phyloP scores from a whole-genome alignment of 2,329 filamentous ascomycete species.

The Aspergillus oerlinghausenensis region DNA sequence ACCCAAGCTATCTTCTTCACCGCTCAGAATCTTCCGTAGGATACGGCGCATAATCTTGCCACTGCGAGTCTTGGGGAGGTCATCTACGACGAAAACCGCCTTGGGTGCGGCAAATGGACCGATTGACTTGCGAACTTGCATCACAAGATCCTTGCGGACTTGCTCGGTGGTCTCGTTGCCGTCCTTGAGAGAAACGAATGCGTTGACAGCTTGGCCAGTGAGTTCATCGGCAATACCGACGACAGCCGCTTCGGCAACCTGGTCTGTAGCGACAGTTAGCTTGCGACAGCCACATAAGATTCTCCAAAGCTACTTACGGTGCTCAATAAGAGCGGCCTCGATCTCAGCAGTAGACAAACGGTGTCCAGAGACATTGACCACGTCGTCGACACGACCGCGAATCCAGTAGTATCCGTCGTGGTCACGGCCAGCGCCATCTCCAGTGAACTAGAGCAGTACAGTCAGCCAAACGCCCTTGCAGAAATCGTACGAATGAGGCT shows the following conservation, averaged over 20 bases:
- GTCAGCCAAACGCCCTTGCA: not conserved
- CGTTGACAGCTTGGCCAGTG: conserved; percentile 94
- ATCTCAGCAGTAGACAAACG: conserved; percentile 96
- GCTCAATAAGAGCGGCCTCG: conserved; percentile 92
- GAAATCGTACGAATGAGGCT: not conserved
- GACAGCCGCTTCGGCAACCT: conserved; percentile 87
- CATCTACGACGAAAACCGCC: conserved; percentile 82
- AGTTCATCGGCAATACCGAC: conserved; percentile 91
- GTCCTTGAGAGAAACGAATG: conserved; percentile 90
- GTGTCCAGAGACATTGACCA: conserved; percentile 96
- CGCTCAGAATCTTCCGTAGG: conserved; percentile 91
- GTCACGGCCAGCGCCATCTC: conserved; percentile 88
- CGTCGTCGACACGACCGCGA: conserved; percentile 93
- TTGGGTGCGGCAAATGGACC: conserved; percentile 96
- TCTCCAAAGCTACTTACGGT: conserved; percentile 48
- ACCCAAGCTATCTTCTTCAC: conserved; percentile 94
- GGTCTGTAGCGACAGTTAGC: conserved; percentile 23
- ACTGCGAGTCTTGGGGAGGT: conserved; percentile 93
- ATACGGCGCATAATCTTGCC: conserved; percentile 99
- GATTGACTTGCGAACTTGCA: conserved; percentile 96
- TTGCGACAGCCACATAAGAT: not conserved
- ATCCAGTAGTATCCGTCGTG: conserved; percentile 99
- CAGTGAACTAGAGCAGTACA: conserved; percentile 41
- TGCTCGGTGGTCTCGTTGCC: conserved; percentile 70
- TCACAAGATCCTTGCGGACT: conserved; percentile 85